Evolutionary conservation across 2,329 filamentous ascomycete species (phyloP).

Genomic region (Sarocladium strictum): DNA sequence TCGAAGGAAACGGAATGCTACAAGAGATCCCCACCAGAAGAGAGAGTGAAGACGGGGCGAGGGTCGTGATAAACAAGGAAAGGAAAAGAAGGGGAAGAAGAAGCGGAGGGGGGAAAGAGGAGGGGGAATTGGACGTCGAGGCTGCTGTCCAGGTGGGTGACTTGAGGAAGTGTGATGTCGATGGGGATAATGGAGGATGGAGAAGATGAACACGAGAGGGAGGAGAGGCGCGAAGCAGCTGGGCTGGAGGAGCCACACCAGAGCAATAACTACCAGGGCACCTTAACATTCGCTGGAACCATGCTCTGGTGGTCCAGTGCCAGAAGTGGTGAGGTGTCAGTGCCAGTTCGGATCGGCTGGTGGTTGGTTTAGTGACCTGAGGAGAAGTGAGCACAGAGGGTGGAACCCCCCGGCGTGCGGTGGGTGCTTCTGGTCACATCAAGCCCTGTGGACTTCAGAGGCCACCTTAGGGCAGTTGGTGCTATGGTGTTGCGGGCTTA

Average conservation of each 20-base stretch:
- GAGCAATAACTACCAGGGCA: neutral
- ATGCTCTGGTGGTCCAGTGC: too few species aligned
- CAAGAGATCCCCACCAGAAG: conserved; percentile 11
- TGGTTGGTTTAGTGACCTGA: neutral
- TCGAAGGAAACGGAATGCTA: conserved; percentile 7
- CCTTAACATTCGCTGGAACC: neutral
- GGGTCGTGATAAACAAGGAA: conserved; percentile 13
- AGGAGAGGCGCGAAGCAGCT: conserved; percentile 8
- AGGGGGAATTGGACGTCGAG: conserved; percentile 17
- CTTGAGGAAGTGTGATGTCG: conserved; percentile 17
- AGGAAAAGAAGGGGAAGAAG: conserved; percentile 29
- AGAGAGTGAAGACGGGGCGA: conserved; percentile 21
- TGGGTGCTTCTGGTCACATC: neutral
- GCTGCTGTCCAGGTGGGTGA: conserved; percentile 8
- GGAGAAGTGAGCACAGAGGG: neutral
- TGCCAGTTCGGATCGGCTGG: too few species aligned
- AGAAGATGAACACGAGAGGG: conserved; percentile 13
- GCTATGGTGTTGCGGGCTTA: too few species aligned
- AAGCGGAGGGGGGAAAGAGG: conserved; percentile 24
- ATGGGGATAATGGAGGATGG: conserved; percentile 13
- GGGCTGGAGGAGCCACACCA: conserved; percentile 2
- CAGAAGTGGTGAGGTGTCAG: conserved; percentile 7
- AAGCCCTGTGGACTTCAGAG: too few species aligned
- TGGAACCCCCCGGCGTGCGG: neutral
- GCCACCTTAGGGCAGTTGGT: neutral